These are phyloP conservation scores for Tagetes patula DNA, from an alignment of 129 eudicot species.

Conservation along the genomic window DNA sequence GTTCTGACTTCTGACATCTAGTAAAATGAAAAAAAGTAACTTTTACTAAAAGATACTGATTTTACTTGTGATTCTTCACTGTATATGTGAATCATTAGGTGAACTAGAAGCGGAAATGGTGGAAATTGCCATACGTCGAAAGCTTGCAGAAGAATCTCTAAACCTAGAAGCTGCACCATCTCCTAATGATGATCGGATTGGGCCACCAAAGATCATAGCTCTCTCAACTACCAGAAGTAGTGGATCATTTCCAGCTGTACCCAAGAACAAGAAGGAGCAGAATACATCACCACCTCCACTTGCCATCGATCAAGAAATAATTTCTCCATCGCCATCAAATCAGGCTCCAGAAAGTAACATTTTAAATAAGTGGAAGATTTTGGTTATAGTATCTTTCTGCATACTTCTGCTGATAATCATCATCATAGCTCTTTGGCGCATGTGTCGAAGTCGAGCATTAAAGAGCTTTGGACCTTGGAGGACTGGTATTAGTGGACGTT, in stretches of 20 bases:
- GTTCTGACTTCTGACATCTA: no score
- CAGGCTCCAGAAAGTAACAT: constrained; percentile 13
- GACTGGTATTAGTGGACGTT: constrained; percentile 83
- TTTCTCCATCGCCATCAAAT: constrained; percentile 20
- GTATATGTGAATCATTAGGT: constrained; percentile 31
- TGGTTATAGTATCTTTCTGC: constrained; percentile 41
- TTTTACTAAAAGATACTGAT: no score
- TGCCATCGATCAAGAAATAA: neutral
- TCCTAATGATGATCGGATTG: constrained; percentile 22
- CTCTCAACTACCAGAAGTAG: constrained; percentile 78
- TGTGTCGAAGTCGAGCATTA: constrained; percentile 60
- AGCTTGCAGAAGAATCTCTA: constrained; percentile 55
- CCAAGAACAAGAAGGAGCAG: constrained; percentile 1
- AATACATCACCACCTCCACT: constrained; percentile 20
- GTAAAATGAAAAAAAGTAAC: no score
- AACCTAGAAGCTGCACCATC: constrained; percentile 63
- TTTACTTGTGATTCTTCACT: constrained; percentile 13
- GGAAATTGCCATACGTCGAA: constrained; percentile 47
- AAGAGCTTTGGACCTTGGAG: constrained; percentile 74
- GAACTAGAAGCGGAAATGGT: constrained; percentile 34
- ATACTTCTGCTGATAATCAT: constrained; percentile 40
- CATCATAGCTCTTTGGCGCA: constrained; percentile 34
- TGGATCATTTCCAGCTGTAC: constrained; percentile 87
- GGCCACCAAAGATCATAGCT: constrained; percentile 33
- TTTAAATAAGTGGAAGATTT: constrained; percentile 40